Conservation (phyloP, 148 eudicot genomes). For the Vaccinium corymbosum region DNA sequence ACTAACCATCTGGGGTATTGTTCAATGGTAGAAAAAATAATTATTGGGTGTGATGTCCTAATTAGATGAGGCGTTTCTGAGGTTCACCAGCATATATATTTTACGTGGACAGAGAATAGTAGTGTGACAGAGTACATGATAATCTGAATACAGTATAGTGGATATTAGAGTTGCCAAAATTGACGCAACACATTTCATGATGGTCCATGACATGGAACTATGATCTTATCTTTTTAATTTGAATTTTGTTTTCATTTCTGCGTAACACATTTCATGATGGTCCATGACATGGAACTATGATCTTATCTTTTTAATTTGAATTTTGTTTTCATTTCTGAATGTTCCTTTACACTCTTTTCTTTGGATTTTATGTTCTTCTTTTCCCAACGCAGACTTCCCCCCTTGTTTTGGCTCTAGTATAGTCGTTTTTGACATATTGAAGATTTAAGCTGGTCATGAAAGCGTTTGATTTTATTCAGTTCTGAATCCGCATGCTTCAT, state of each 20-base stretch:
- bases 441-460: not conserved
- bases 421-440: not conserved
- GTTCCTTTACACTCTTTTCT: not conserved
- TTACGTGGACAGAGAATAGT: not conserved
- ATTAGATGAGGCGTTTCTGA: not conserved
- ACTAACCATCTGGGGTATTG: not conserved
- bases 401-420: not conserved
- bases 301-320: not conserved
- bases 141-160: not conserved
- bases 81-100: not conserved
- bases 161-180: not conserved
- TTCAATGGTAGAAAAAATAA: not conserved
- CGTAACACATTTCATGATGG: not conserved
- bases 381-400: not conserved
- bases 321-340: not conserved
- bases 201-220: not conserved
- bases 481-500: not conserved
- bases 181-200: not conserved
- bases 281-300: not conserved
- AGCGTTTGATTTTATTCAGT: not conserved
- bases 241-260: not conserved
- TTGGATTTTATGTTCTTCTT: not conserved
- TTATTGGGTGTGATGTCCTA: not conserved
- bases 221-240: not conserved
- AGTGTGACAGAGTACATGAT: not conserved